Conservation (phyloP, 2,329 filamentous ascomycete species). For the Arthrobotrys sphaeroides region DNA sequence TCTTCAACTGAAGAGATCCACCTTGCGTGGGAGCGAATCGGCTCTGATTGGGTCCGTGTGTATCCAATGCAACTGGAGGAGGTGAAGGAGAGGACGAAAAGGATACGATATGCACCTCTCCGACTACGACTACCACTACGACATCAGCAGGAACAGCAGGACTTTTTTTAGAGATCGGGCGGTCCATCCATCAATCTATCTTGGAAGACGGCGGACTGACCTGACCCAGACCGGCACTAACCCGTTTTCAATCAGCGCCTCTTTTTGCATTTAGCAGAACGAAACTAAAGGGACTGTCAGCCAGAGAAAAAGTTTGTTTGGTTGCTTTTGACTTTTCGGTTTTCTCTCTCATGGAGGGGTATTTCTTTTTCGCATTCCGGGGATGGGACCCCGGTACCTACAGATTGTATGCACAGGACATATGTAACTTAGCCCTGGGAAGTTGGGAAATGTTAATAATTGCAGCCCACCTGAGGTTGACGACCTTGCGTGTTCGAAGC, state of each 20-base stretch:
- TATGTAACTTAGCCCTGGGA: conserved; percentile 14
- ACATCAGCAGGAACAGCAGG: background rate
- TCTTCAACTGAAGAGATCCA: conserved; percentile 22
- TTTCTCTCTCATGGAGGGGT: background rate
- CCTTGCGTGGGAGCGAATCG: conserved; percentile 26
- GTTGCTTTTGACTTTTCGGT: conserved; percentile 51
- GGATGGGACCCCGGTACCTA: conserved; percentile 22
- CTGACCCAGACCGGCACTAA: conserved; percentile 28
- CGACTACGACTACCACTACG: conserved; percentile 12
- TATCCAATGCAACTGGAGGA: background rate
- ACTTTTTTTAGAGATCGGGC: conserved; percentile 23
- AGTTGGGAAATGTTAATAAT: conserved; percentile 15
- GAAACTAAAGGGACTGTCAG: conserved; percentile 33
- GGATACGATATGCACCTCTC: conserved; percentile 3
- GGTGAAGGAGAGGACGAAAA: conserved; percentile 5
- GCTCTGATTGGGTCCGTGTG: conserved; percentile 6
- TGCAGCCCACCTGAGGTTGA: conserved; percentile 26
- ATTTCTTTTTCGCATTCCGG: conserved; percentile 51
- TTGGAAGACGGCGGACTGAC: background rate
- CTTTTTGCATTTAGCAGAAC: conserved; percentile 52
- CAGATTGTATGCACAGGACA: conserved; percentile 15
- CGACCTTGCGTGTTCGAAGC: conserved; percentile 44
- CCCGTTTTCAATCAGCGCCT: conserved; percentile 53
- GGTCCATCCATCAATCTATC: conserved; percentile 8
- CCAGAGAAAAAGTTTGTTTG: conserved; percentile 52